Evolutionary conservation across 2,329 filamentous ascomycete species (phyloP).

Genomic region (Fusarium hainanense): DNA sequence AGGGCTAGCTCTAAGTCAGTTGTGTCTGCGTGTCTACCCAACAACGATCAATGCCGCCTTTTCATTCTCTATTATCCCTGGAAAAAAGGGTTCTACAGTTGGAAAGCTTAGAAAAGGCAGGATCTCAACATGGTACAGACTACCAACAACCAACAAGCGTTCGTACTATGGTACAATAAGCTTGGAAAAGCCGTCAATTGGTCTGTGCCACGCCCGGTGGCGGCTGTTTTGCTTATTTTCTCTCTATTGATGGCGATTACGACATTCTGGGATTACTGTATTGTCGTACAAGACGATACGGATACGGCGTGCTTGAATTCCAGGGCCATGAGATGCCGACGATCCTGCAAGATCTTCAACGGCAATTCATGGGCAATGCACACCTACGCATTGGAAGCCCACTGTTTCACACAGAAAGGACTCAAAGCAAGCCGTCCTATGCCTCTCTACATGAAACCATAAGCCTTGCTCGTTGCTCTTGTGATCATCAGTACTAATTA

Average conservation of each 20-base stretch:
- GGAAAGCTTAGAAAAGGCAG: conserved; percentile 20
- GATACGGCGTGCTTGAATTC: neutral
- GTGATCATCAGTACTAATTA: neutral
- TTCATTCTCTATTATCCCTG: conserved; percentile 19
- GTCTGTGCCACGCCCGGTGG: conserved; percentile 1
- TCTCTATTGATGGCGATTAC: conserved; percentile 36
- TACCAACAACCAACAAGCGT: conserved; percentile 19
- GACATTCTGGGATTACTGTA: conserved; percentile 23
- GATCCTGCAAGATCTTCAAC: conserved; percentile 38
- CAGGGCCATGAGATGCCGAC: conserved; percentile 17
- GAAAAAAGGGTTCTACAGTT: conserved; percentile 19
- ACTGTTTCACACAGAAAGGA: conserved; percentile 16
- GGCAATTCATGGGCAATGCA: conserved; percentile 18
- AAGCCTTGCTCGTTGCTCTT: conserved; percentile 8
- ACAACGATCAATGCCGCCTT: conserved; percentile 32
- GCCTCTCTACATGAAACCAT: conserved; percentile 25
- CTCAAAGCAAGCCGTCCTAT: neutral
- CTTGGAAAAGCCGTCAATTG: conserved; percentile 8
- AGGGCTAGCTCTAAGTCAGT: conserved; percentile 21
- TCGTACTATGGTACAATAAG: neutral
- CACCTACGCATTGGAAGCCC: conserved; percentile 12
- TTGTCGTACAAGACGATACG: neutral
- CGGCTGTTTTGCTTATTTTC: conserved; percentile 7
- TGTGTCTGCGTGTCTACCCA: conserved; percentile 32
- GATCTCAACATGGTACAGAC: conserved; percentile 31